A percentile compares a stretch with the other conserved stretches of the same genome.
Evolutionary conservation across 768 basidiomycete species (phyloP).

Genomic region (Tulasnella sp.): DNA sequence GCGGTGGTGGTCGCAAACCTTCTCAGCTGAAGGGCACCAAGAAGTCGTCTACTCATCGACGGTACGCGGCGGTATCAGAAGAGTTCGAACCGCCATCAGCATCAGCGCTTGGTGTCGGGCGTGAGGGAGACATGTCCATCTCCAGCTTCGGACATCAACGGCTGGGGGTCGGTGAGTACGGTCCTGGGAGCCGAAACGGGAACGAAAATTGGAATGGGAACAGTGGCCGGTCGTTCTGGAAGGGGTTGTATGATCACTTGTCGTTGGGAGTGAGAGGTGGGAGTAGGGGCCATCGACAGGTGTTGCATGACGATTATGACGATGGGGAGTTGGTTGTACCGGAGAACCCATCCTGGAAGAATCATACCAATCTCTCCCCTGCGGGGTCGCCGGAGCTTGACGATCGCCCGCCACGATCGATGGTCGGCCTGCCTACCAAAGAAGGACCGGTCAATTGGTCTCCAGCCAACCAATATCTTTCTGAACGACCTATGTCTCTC

Average conservation of each 20-base stretch:
- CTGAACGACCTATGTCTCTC: background rate
- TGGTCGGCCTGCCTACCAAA: background rate
- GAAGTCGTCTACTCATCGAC: background rate
- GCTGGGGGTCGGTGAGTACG: conserved; percentile 19
- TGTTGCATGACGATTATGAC: conserved; percentile 23
- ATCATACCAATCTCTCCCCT: no score
- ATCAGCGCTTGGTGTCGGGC: no score
- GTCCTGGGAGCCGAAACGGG: no score
- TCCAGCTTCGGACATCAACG: no score
- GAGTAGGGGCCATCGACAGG: background rate
- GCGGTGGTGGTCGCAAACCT: no score
- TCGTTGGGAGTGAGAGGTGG: conserved; percentile 24
- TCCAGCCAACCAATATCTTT: background rate
- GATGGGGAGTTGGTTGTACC: conserved; percentile 20
- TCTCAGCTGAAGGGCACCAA: background rate
- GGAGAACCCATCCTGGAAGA: no score
- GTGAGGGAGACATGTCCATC: no score
- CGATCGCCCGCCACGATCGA: conserved; percentile 9
- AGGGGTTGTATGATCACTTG: conserved; percentile 39
- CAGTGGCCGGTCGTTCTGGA: conserved; percentile 50
- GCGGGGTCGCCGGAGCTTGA: conserved; percentile 3
- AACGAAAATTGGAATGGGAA: no score
- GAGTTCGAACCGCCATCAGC: background rate
- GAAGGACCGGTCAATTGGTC: background rate
- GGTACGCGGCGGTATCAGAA: background rate